phyloP scores from a whole-genome alignment of 192 early-diverging fungal species.

The Dissophora ornata region DNA sequence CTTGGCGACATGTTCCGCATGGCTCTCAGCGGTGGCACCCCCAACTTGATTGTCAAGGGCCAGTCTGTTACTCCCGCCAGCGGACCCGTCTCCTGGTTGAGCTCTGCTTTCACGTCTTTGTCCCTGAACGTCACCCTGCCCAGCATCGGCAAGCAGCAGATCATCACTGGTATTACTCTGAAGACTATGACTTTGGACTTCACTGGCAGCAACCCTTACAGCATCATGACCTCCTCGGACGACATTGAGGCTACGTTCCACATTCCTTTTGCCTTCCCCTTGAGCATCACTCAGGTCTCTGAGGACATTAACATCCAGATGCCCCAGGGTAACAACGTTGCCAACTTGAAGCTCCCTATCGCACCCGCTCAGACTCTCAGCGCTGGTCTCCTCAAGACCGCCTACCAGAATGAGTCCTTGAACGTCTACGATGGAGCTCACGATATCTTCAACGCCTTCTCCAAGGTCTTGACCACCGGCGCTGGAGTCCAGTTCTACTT shows the following conservation, averaged over 20 bases:
- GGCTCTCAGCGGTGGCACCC: constrained; percentile 57
- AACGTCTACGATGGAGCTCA: constrained; percentile 52
- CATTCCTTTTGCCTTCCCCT: constrained; percentile 71
- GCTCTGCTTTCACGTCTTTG: constrained; percentile 60
- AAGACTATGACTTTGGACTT: constrained; percentile 68
- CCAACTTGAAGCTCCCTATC: constrained; percentile 42
- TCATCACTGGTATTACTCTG: constrained; percentile 66
- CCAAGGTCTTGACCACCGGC: constrained; percentile 59
- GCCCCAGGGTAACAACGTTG: constrained; percentile 43
- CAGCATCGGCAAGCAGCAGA: constrained; percentile 53
- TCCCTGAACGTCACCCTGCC: constrained; percentile 61
- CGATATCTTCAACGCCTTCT: constrained; percentile 62
- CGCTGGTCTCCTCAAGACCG: constrained; percentile 62
- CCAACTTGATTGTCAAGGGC: constrained; percentile 61
- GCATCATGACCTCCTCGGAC: constrained; percentile 56
- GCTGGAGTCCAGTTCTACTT: constrained; percentile 58
- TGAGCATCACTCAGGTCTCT: constrained; percentile 65
- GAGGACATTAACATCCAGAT: constrained; percentile 61
- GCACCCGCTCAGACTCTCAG: constrained; percentile 53
- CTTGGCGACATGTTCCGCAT: constrained; percentile 63
- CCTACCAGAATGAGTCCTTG: constrained; percentile 56
- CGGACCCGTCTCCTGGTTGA: constrained; percentile 62
- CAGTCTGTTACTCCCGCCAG: constrained; percentile 60
- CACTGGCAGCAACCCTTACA: constrained; percentile 55
- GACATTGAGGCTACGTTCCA: constrained; percentile 60